These are phyloP conservation scores for Exsudoporus frostii DNA, from an alignment of 768 basidiomycete species.

Conservation along the genomic window DNA sequence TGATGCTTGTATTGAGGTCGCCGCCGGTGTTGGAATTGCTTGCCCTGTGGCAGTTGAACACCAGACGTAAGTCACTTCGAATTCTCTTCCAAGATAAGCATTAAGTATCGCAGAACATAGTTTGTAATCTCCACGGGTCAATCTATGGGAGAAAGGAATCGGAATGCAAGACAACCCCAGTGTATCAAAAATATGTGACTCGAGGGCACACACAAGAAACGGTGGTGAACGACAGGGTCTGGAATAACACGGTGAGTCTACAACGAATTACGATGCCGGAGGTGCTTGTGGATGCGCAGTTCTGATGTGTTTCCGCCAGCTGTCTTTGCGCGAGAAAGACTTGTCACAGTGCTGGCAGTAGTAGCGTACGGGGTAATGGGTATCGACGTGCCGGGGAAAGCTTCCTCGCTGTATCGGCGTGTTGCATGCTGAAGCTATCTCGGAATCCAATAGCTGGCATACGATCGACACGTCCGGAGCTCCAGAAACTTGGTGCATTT, in stretches of 20 bases:
- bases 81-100: not conserved
- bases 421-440: conserved; percentile 3
- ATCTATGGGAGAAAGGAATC: too few relatives aligned
- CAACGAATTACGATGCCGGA: not conserved
- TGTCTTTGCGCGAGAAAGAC: conserved; percentile 25
- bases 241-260: not conserved
- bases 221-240: not conserved
- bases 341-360: conserved; percentile 15
- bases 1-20: too few relatives aligned
- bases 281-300: not conserved
- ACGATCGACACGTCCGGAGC: not conserved
- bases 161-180: too few relatives aligned
- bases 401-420: conserved; percentile 2
- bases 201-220: not conserved
- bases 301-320: conserved; percentile 9
- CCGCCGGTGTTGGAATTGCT: too few relatives aligned
- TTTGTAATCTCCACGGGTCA: too few relatives aligned
- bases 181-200: not conserved
- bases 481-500: conserved; percentile 13
- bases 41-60: too few relatives aligned
- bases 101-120: not conserved
- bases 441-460: conserved; percentile 12
- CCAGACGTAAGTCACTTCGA: too few relatives aligned
- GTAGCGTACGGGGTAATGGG: conserved; percentile 16
- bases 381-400: conserved; percentile 18